Evolutionary conservation across 352 stramenopile genomes (phyloP), one percentile per base, ranked within the genome.

Genomic region (Phytopythium aichiense): DNA sequence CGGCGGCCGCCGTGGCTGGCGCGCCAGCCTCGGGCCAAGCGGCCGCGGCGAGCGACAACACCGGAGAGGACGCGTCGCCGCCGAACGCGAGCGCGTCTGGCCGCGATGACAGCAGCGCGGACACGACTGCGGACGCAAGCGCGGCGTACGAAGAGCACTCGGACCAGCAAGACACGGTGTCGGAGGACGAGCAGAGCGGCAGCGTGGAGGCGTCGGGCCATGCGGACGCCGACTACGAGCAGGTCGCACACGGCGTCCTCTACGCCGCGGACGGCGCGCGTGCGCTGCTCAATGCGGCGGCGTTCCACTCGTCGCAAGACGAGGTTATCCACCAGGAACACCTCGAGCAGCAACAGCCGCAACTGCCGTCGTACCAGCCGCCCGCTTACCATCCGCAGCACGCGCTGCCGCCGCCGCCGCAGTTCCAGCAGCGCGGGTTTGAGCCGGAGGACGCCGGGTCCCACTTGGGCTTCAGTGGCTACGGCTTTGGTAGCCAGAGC

Each of bases 281-380:
- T 38, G 82, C 75, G 16, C 61, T 92, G 53, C 63, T 92, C 33
- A 83, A 84, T 13, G 82, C 82, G 5, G 53, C 53, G 9, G 82
- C 82, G 6, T 83, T 90, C 61, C 81, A 90, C 52, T 88, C 81
- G n/a, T 87, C 78, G 3, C 69, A 86, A 30, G 81, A 90, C 37
- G 84, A 89, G n/a, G 85, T 89, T 78, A 82, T 81, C 16, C 78
- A 88, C 38, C 78, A 86, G 23, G 77, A 84, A 61, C 73, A 52
- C n/a, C 71, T 79, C 33, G 72, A 87, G 55, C 73, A 81, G 11
- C 64, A 73, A 8, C 66, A 78, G n/a, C 58, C 60, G n/a, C 48
- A 68, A 4, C 62, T 68, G 33, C 60, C 58, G 28, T 60, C 66
- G 37, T 52, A 76, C 43, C 72, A 72, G 33, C 65, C 72, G 38